Conservation (phyloP, 2,329 filamentous ascomycete species). For the Neonectria coccinea region DNA sequence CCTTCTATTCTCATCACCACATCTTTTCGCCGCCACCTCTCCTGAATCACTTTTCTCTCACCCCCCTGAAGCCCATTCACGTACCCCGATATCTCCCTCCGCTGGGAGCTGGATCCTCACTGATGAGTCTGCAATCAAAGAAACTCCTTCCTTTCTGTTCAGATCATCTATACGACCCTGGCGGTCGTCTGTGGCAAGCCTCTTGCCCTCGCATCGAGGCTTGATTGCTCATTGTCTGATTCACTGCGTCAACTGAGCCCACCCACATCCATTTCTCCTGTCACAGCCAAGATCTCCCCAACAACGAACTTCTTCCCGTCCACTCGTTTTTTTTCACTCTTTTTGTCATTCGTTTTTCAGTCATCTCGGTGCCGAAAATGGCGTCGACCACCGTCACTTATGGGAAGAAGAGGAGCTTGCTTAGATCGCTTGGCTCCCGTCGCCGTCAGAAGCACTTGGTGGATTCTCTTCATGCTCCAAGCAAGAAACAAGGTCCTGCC, state of each 20-base stretch:
- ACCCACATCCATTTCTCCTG: background rate
- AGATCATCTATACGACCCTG: conserved; percentile 22
- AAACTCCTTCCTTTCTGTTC: conserved; percentile 16
- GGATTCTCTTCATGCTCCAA: conserved; percentile 25
- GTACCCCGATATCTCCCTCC: background rate
- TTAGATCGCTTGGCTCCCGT: conserved; percentile 45
- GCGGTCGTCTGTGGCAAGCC: conserved; percentile 15
- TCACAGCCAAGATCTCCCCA: background rate
- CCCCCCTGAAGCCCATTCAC: background rate
- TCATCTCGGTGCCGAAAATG: conserved; percentile 37
- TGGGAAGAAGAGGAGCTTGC: conserved; percentile 48
- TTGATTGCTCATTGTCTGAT: conserved; percentile 12
- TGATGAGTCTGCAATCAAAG: conserved; percentile 24
- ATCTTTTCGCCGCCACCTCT: background rate
- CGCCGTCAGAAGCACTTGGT: conserved; percentile 39
- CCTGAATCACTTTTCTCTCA: background rate
- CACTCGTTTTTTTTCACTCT: conserved; percentile 10
- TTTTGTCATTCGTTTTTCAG: conserved; percentile 17
- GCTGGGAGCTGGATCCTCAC: conserved; percentile 13
- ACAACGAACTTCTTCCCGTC: conserved; percentile 10
- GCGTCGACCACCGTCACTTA: conserved; percentile 43
- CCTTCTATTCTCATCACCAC: conserved; percentile 1
- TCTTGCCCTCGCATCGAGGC: background rate
- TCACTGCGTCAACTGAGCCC: conserved; percentile 16
- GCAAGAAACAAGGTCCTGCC: conserved; percentile 36